Evolutionary conservation across 2,329 filamentous ascomycete genomes (phyloP).

Genomic region (Drechmeria coniospora): DNA sequence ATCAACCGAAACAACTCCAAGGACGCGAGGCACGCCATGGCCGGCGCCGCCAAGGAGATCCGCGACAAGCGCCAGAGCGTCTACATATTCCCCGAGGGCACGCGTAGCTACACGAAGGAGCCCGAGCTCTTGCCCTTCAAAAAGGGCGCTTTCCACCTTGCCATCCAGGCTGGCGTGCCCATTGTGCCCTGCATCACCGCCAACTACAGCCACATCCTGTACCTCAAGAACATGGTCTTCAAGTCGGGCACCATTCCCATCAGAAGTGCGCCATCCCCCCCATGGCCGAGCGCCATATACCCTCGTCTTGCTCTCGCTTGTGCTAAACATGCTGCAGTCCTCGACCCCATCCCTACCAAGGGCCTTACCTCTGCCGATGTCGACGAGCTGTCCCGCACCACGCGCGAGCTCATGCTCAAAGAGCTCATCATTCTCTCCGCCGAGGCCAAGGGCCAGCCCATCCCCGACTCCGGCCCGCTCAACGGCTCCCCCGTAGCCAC

Average conservation of each 20-base stretch:
- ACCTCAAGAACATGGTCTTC: conserved; percentile 48
- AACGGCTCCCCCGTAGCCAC: conserved; percentile 9
- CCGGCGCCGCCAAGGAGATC: conserved; percentile 70
- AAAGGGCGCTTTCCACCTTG: conserved; percentile 95
- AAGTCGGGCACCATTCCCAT: conserved; percentile 56
- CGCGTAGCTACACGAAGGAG: conserved; percentile 72
- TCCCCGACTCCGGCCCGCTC: conserved; percentile 14
- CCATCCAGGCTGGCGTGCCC: conserved; percentile 83
- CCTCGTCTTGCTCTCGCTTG: neutral
- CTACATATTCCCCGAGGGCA: conserved; percentile 86
- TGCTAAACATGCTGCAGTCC: conserved; percentile 34
- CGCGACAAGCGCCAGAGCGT: conserved; percentile 55
- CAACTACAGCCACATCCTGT: conserved; percentile 63
- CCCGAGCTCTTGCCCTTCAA: conserved; percentile 88
- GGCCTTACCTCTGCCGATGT: conserved; percentile 63
- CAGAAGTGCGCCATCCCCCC: conserved; percentile 40
- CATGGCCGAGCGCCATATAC: too few relatives aligned
- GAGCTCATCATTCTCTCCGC: conserved; percentile 41
- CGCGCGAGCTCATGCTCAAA: conserved; percentile 60
- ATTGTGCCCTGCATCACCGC: conserved; percentile 75
- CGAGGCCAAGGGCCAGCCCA: conserved; percentile 27
- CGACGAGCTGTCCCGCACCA: conserved; percentile 52
- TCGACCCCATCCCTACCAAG: conserved; percentile 66
- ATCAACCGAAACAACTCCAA: conserved; percentile 80
- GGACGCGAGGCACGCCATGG: conserved; percentile 74